These are phyloP conservation scores for Pythium vanterpoolii DNA, from an alignment of 352 stramenopile genomes.

Conservation along the genomic window DNA sequence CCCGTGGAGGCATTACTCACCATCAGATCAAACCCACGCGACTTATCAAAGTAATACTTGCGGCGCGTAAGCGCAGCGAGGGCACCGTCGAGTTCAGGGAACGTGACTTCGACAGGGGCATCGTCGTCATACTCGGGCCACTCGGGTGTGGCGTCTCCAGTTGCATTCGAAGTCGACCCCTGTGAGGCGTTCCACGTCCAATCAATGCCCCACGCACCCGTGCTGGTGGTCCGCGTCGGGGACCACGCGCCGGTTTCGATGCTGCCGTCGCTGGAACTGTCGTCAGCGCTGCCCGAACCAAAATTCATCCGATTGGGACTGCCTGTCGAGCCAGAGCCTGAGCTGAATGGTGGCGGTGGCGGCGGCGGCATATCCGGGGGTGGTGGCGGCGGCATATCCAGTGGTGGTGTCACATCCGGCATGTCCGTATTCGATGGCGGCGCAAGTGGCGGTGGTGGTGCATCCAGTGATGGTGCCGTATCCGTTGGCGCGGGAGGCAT, in stretches of 20 bases:
- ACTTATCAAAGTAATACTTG: constrained; percentile 11
- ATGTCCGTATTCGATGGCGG: no score
- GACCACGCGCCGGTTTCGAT: not conserved
- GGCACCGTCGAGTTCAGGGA: constrained; percentile 7
- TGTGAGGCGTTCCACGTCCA: not conserved
- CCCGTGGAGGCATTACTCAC: not conserved
- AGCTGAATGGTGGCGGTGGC: not conserved
- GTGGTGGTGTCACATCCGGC: no score
- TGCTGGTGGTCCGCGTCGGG: not conserved
- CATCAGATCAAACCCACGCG: constrained; percentile 5
- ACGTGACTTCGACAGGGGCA: not conserved
- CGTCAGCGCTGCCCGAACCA: not conserved
- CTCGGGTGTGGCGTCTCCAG: not conserved
- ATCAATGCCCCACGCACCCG: constrained; percentile 3
- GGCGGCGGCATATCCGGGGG: not conserved
- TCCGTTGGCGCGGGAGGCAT: no score
- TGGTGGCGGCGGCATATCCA: no score
- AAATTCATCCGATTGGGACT: not conserved
- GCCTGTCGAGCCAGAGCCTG: not conserved
- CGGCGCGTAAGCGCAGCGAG: not conserved
- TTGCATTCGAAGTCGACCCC: not conserved
- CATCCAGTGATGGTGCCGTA: no score
- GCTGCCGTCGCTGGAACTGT: not conserved
- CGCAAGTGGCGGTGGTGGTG: no score
- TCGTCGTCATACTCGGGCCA: constrained; percentile 10